Conservation (phyloP, 2,329 filamentous ascomycete species). For the Cytospora chrysosperma region DNA sequence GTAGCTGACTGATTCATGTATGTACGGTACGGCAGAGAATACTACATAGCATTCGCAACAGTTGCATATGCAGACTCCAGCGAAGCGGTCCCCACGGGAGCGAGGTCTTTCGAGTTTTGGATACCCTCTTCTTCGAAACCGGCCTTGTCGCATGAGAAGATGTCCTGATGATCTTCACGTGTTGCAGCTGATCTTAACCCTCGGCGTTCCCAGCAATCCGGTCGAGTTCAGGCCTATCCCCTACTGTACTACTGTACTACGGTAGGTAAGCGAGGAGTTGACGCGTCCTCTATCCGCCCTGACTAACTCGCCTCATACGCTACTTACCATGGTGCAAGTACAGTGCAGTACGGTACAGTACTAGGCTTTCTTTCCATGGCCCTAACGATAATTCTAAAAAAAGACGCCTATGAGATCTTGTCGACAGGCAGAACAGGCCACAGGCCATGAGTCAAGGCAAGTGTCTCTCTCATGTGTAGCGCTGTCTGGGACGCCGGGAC, state of each 20-base stretch:
- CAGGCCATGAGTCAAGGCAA: conserved; percentile 11
- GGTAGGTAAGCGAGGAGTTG: neutral
- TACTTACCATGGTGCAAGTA: neutral
- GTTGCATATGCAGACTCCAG: neutral
- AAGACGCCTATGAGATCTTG: neutral
- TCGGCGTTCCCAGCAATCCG: neutral
- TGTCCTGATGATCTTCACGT: neutral
- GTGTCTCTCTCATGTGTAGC: conserved; percentile 13
- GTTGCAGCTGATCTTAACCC: neutral
- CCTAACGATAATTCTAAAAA: neutral
- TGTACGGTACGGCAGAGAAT: neutral
- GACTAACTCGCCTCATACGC: neutral
- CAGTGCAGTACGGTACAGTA: neutral
- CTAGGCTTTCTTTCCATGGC: neutral
- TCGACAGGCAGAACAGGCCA: neutral
- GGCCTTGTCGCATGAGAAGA: neutral
- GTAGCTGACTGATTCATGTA: neutral
- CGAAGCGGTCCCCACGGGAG: neutral
- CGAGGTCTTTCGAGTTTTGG: neutral
- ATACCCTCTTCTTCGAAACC: neutral
- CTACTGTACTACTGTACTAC: neutral
- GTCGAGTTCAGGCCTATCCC: neutral
- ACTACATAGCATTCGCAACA: neutral
- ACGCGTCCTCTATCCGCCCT: neutral
- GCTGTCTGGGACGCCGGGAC: conserved; percentile 4